Evolutionary conservation across 495 filamentous ascomycete genomes (phyloP).

Genomic region (Aspergillus affinis): DNA sequence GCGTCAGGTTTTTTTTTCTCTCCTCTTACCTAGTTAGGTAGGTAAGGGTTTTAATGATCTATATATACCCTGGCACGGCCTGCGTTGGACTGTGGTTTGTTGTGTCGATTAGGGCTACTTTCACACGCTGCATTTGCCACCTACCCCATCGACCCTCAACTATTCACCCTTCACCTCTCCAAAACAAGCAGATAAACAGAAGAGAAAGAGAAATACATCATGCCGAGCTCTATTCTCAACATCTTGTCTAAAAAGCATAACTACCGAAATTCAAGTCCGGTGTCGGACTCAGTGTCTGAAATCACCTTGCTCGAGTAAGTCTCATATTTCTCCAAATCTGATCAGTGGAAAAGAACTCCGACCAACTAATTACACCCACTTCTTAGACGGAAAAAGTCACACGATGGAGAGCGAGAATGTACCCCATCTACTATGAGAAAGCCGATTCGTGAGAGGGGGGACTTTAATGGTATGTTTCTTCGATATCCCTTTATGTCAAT

Average conservation of each 20-base stretch:
- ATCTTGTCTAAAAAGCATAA: slow-evolving; percentile 1
- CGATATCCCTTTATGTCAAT: neutral
- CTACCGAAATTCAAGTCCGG: neutral
- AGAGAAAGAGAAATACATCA: neutral
- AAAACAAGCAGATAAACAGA: neutral
- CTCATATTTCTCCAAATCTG: neutral
- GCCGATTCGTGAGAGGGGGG: neutral
- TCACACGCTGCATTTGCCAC: neutral
- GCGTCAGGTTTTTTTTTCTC: neutral
- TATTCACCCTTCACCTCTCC: neutral
- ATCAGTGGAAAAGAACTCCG: neutral
- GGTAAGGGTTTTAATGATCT: neutral
- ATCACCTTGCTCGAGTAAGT: slow-evolving; percentile 9
- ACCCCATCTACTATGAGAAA: neutral
- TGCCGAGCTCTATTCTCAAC: neutral
- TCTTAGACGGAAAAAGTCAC: neutral
- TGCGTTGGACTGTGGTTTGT: neutral
- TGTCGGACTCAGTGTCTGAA: slow-evolving; percentile 1
- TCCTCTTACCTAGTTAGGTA: neutral
- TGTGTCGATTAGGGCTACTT: neutral
- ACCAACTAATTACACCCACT: neutral
- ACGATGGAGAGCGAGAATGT: neutral
- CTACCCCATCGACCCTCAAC: neutral
- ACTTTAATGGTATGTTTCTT: slow-evolving; percentile 13
- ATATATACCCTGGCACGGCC: neutral